phyloP scores from a whole-genome alignment of 306 rosid species.

The Casuarina equisetifolia region DNA sequence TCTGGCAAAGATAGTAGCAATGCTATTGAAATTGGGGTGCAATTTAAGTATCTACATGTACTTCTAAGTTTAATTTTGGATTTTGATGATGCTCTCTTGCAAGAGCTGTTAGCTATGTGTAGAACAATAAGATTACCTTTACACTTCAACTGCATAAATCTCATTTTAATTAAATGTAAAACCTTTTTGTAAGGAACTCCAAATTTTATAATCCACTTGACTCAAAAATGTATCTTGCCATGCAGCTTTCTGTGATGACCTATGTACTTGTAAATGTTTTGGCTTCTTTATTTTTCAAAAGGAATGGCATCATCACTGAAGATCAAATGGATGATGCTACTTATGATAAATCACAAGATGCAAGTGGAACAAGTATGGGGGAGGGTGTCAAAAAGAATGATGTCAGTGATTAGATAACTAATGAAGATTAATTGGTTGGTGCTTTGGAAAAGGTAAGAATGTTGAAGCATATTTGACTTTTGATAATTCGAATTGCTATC shows the following conservation, averaged over 20 bases:
- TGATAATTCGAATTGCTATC: constrained; percentile 7
- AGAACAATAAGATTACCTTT: constrained; percentile 54
- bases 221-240: constrained; percentile 19
- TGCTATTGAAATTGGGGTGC: constrained; percentile 38
- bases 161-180: neutral
- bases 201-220: neutral
- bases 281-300: constrained; percentile 60
- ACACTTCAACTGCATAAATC: neutral
- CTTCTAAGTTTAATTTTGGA: constrained; percentile 45
- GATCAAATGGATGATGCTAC: constrained; percentile 49
- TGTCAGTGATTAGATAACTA: constrained; percentile 84
- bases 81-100: constrained; percentile 59
- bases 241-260: constrained; percentile 73
- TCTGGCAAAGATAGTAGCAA: constrained; percentile 25
- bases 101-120: constrained; percentile 67
- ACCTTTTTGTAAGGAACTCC: neutral
- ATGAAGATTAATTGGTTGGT: constrained; percentile 88
- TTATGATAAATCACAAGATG: constrained; percentile 50
- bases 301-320: constrained; percentile 60
- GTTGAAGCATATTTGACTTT: constrained; percentile 5
- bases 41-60: constrained; percentile 47
- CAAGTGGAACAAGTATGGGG: constrained; percentile 81
- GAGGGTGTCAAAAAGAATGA: constrained; percentile 79
- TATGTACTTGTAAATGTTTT: constrained; percentile 64
- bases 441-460: constrained; percentile 62